Evolutionary conservation across 2,329 filamentous ascomycete genomes (phyloP).

Genomic region (Aschersonia sp.): DNA sequence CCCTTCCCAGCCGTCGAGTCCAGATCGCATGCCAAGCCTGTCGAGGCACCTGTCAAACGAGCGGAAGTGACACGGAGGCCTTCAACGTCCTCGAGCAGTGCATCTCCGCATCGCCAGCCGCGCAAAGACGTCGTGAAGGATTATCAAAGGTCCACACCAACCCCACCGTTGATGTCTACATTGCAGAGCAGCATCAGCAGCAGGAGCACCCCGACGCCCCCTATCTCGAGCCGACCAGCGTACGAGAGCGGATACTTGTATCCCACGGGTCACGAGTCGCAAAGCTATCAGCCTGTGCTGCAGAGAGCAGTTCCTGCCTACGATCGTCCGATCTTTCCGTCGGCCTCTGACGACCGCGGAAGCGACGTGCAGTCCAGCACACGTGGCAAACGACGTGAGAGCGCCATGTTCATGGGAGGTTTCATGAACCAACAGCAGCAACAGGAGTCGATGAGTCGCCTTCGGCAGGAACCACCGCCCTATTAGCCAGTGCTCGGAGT

Average conservation of each 20-base stretch:
- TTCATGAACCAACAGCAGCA: constrained; percentile 33
- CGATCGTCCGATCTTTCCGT: constrained; percentile 20
- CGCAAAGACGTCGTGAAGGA: constrained; percentile 16
- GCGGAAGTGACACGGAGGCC: constrained; percentile 26
- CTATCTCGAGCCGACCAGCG: constrained; percentile 19
- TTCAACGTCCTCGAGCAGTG: constrained; percentile 31
- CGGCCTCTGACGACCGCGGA: constrained; percentile 9
- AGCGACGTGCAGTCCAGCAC: constrained; percentile 12
- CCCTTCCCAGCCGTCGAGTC: constrained; percentile 27
- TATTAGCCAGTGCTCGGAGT: too few relatives aligned
- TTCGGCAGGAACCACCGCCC: constrained; percentile 33
- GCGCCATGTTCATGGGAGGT: constrained; percentile 40
- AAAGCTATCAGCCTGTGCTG: constrained; percentile 5
- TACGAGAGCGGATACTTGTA: constrained; percentile 28
- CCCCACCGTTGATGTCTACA: constrained; percentile 29
- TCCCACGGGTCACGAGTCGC: constrained; percentile 11
- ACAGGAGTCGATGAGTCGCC: constrained; percentile 30
- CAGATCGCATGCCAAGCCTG: constrained; percentile 15
- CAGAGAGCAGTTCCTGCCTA: constrained; percentile 13
- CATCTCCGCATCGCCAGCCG: constrained; percentile 37
- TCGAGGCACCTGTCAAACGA: constrained; percentile 13
- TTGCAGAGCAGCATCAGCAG: neutral
- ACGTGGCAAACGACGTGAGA: constrained; percentile 37
- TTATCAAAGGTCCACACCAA: constrained; percentile 26
- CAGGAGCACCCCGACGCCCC: constrained; percentile 30